These are phyloP conservation scores for Chrysanthemum lavandulifolium DNA, from an alignment of 129 eudicot species.

Conservation along the genomic window DNA sequence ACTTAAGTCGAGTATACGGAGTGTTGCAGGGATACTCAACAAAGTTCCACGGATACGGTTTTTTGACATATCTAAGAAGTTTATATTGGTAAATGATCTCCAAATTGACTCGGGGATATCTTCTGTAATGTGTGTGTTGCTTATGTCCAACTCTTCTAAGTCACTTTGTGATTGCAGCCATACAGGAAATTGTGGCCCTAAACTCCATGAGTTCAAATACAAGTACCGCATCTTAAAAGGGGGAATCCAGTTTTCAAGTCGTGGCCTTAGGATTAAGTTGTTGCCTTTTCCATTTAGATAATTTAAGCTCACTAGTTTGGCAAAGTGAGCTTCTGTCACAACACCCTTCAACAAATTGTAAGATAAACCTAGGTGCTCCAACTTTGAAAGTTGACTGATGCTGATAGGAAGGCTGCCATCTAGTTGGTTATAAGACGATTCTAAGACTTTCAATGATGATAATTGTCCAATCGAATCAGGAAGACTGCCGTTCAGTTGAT, in stretches of 20 bases:
- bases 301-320: background rate
- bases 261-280: background rate
- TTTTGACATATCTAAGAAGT: conserved; percentile 25
- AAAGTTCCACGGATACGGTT: conserved; percentile 32
- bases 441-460: no score
- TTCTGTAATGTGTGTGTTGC: background rate
- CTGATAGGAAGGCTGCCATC: no score
- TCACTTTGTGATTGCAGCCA: background rate
- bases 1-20: background rate
- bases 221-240: background rate
- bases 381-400: conserved; percentile 16
- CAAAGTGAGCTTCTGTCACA: conserved; percentile 5
- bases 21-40: conserved; percentile 5
- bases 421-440: no score
- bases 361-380: background rate
- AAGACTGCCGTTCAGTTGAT: background rate
- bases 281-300: background rate
- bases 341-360: background rate
- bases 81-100: conserved; percentile 11
- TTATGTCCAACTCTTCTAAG: background rate
- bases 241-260: background rate
- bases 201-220: background rate
- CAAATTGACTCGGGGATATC: background rate
- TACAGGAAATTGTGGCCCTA: conserved; percentile 4
- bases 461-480: no score